Percentiles rank a stretch among this genome's conserved stretches.
These are phyloP conservation scores for Hortaea sp. DNA, from an alignment of 2,329 filamentous ascomycete species.

Conservation along the genomic window DNA sequence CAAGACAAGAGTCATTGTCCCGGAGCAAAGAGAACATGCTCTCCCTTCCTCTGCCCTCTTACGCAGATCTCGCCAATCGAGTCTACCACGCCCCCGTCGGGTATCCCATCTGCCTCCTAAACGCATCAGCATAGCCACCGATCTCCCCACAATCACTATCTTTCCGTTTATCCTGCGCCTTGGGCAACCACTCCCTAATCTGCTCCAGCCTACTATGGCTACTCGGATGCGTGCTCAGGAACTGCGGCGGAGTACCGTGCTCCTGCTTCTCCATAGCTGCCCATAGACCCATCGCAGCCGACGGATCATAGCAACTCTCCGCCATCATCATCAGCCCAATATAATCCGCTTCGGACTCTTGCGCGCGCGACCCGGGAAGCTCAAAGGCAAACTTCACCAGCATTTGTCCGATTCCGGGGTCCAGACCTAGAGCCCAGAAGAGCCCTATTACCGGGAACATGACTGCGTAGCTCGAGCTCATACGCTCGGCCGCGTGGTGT, in stretches of 20 bases:
- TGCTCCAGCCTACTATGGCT: slow-evolving; percentile 55
- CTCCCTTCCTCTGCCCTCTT: too few relatives aligned
- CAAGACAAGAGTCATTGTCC: too few relatives aligned
- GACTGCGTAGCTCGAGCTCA: slow-evolving; percentile 37
- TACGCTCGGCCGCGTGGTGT: slow-evolving; percentile 55
- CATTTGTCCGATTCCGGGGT: slow-evolving; percentile 26
- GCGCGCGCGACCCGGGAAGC: slow-evolving; percentile 57
- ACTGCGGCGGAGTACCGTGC: slow-evolving; percentile 50
- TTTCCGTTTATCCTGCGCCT: slow-evolving; percentile 30
- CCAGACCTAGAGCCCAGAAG: slow-evolving; percentile 33
- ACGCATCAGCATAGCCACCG: slow-evolving; percentile 8
- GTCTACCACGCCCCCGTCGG: neutral
- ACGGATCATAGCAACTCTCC: slow-evolving; percentile 65
- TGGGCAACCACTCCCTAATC: slow-evolving; percentile 49
- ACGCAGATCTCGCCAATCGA: too few relatives aligned
- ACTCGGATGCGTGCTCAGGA: slow-evolving; percentile 68
- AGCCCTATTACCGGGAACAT: slow-evolving; percentile 24
- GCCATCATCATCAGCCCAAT: slow-evolving; percentile 78
- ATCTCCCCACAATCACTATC: slow-evolving; percentile 15
- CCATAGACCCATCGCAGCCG: slow-evolving; percentile 54
- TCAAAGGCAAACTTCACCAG: slow-evolving; percentile 55
- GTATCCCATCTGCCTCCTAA: neutral
- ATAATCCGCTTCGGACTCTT: slow-evolving; percentile 68
- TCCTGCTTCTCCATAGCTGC: slow-evolving; percentile 51
- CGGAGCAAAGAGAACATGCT: too few relatives aligned